phyloP scores from a whole-genome alignment of 2,329 filamentous ascomycete genomes.

The Aureobasidium leucospermi region DNA sequence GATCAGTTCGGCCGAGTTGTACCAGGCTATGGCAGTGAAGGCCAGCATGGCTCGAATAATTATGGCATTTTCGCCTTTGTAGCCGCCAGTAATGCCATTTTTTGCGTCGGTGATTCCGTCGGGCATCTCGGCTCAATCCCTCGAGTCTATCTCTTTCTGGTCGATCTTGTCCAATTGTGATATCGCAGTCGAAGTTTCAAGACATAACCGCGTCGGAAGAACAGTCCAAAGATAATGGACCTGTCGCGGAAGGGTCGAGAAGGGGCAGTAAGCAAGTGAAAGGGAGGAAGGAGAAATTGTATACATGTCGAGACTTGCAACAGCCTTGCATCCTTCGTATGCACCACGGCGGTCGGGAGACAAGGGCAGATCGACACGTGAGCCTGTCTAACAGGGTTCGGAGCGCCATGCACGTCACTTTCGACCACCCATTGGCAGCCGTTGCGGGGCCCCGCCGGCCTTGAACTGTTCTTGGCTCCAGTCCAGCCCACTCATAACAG shows the following conservation, averaged over 20 bases:
- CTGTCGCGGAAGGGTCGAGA: no score
- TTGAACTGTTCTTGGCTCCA: not conserved
- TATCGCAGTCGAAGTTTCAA: not conserved
- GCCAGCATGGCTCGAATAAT: conserved; percentile 24
- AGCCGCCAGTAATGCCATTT: conserved; percentile 14
- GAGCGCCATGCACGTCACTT: conserved; percentile 7
- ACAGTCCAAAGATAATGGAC: not conserved
- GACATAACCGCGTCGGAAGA: not conserved
- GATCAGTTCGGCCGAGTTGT: conserved; percentile 39
- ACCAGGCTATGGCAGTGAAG: conserved; percentile 26
- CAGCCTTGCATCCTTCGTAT: conserved; percentile 4
- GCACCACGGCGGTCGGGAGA: not conserved
- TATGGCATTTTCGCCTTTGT: conserved; percentile 22
- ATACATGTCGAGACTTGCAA: not conserved
- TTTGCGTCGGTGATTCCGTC: conserved; percentile 7
- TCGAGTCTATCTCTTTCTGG: not conserved
- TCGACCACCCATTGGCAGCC: not conserved
- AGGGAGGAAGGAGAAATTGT: not conserved
- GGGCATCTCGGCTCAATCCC: not conserved
- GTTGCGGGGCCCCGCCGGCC: not conserved
- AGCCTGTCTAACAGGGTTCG: not conserved
- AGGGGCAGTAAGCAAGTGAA: not conserved
- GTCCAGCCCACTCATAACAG: not conserved
- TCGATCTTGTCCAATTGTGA: not conserved
- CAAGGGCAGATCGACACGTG: not conserved